A percentile compares a stretch with the other conserved stretches of the same genome.
Evolutionary conservation across 805 yeast genomes (phyloP).

Genomic region (Sugiyamaella marilandica): DNA sequence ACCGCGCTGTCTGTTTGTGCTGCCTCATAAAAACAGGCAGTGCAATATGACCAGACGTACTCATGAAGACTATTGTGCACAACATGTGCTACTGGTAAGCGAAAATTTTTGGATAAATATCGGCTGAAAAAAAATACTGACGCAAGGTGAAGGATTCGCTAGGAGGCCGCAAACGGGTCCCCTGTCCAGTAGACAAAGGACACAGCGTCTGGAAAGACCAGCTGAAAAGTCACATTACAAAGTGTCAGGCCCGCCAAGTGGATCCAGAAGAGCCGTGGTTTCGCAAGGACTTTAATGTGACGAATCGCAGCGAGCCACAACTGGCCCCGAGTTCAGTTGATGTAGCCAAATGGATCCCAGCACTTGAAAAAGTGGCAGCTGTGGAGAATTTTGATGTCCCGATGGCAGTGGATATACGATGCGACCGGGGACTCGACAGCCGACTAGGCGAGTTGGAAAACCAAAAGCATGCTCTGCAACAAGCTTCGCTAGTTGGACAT

Average conservation of each 20-base stretch:
- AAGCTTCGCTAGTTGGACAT: constrained; percentile 72
- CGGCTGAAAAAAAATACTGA: neutral
- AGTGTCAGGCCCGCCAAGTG: constrained; percentile 44
- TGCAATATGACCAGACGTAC: constrained; percentile 60
- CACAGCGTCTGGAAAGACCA: constrained; percentile 68
- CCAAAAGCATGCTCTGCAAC: constrained; percentile 78
- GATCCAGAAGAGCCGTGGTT: constrained; percentile 5
- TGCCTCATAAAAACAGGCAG: constrained; percentile 41
- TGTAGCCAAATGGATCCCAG: constrained; percentile 31
- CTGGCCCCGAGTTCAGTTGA: constrained; percentile 11
- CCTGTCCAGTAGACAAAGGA: constrained; percentile 72
- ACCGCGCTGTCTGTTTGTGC: constrained; percentile 20
- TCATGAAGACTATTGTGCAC: constrained; percentile 53
- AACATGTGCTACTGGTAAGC: constrained; percentile 42
- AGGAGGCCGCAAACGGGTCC: constrained; percentile 42
- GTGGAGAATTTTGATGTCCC: constrained; percentile 8
- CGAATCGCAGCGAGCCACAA: neutral
- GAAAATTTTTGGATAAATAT: constrained; percentile 6
- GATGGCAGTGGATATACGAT: constrained; percentile 13
- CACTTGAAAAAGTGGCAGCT: constrained; percentile 16
- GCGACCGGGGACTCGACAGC: constrained; percentile 35
- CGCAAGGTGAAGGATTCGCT: constrained; percentile 6
- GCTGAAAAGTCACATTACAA: constrained; percentile 50
- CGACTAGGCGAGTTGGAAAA: constrained; percentile 50
- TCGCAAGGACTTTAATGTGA: constrained; percentile 42